These are phyloP conservation scores for Perkinsela sp. DNA, from an alignment of 208 protist species.

Conservation along the genomic window DNA sequence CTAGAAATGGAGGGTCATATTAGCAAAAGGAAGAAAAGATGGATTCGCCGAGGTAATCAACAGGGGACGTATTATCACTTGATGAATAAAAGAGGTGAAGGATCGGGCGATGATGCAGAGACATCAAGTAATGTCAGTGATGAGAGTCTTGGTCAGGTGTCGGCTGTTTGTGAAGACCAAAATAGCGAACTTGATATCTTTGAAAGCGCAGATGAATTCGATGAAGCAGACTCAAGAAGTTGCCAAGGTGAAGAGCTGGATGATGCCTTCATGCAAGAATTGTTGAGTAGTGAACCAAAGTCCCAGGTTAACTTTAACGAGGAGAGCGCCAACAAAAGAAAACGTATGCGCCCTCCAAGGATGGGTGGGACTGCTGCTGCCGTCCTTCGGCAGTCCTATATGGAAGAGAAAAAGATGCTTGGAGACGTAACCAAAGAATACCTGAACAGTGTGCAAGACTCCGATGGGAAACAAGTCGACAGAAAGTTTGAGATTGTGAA, in stretches of 20 bases:
- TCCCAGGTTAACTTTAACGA: neutral
- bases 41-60: neutral
- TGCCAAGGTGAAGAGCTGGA: neutral
- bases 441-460: neutral
- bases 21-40: neutral
- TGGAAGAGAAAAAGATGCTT: neutral
- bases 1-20: neutral
- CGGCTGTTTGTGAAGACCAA: neutral
- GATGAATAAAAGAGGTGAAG: neutral
- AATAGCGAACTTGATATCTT: neutral
- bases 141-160: neutral
- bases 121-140: neutral
- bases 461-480: neutral
- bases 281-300: neutral
- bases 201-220: neutral
- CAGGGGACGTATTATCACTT: neutral
- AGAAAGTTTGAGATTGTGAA: neutral
- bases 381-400: neutral
- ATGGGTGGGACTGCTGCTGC: neutral
- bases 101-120: neutral
- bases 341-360: neutral
- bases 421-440: neutral
- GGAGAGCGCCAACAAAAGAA: neutral
- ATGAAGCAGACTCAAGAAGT: neutral
- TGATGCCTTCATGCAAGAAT: neutral